Evolutionary conservation across 345 rosid species (phyloP).

Genomic region (Hibiscus trionum): DNA sequence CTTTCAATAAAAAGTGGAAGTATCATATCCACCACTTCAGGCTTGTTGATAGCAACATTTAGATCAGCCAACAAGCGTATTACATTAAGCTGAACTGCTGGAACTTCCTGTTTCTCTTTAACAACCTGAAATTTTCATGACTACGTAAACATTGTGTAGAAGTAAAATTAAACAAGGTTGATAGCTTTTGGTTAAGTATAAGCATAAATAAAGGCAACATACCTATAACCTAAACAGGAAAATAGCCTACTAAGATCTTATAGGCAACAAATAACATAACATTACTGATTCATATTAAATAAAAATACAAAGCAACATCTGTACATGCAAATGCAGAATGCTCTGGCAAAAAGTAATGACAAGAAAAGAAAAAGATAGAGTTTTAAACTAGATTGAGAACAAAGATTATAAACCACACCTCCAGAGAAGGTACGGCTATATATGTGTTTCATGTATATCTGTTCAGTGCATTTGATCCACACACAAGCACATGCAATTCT

Average conservation of each 20-base stretch:
- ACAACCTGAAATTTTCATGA: slow-evolving; percentile 60
- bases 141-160: not conserved
- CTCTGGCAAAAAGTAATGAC: not conserved
- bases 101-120: slow-evolving; percentile 66
- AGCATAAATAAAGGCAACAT: not conserved
- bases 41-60: slow-evolving; percentile 79
- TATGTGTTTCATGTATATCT: not conserved
- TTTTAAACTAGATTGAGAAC: not conserved
- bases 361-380: not conserved
- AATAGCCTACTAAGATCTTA: slow-evolving; percentile 5
- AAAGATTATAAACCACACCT: not conserved
- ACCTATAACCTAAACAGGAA: slow-evolving; percentile 3
- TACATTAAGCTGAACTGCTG: slow-evolving; percentile 77
- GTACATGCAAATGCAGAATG: slow-evolving; percentile 4
- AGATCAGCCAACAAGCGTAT: slow-evolving; percentile 91
- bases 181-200: not conserved
- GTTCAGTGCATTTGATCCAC: not conserved
- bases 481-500: not conserved
- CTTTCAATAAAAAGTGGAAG: slow-evolving; percentile 94
- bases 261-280: not conserved
- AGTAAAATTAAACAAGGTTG: not conserved
- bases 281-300: not conserved
- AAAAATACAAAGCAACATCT: not conserved
- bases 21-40: slow-evolving; percentile 97
- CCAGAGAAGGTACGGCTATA: not conserved